phyloP scores from a whole-genome alignment of 1,284 basidiomycete species.

The Marasmius tenuissimus region DNA sequence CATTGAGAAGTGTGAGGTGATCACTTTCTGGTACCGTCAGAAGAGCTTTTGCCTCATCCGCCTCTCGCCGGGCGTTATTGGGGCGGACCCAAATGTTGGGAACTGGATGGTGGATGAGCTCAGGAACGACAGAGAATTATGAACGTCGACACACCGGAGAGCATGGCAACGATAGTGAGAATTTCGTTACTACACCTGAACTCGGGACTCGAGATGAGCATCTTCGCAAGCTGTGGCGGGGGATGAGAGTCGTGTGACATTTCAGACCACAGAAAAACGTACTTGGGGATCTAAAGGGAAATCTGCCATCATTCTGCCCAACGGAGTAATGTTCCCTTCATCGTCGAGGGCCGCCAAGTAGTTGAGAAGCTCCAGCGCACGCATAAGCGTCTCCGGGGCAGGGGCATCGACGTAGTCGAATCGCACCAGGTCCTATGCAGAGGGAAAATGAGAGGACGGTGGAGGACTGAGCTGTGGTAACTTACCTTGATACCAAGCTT shows the following conservation, averaged over 20 bases:
- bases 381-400: constrained; percentile 97
- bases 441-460: neutral
- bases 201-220: constrained; percentile 92
- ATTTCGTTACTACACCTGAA: constrained; percentile 98
- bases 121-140: neutral
- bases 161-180: constrained; percentile 93
- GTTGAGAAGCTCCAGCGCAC: constrained; percentile 93
- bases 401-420: constrained; percentile 98
- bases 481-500: constrained; percentile 67
- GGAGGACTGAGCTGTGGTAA: constrained; percentile 5
- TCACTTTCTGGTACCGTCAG: constrained; percentile 95
- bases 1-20: constrained; percentile 93
- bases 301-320: constrained; percentile 95
- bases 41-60: constrained; percentile 88
- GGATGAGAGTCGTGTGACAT: neutral
- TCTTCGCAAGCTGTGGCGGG: constrained; percentile 74
- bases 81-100: constrained; percentile 95
- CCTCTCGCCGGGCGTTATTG: constrained; percentile 83
- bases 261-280: constrained; percentile 11
- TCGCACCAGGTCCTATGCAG: constrained; percentile 74
- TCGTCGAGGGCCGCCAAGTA: constrained; percentile 93
- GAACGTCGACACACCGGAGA: constrained; percentile 65
- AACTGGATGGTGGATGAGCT: constrained; percentile 44
- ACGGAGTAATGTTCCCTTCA: constrained; percentile 86
- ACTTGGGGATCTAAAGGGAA: constrained; percentile 98